Percentiles rank a stretch among this genome's conserved stretches.
phyloP scores from a whole-genome alignment of 441 rosid genomes.

The Adansonia grandidieri region DNA sequence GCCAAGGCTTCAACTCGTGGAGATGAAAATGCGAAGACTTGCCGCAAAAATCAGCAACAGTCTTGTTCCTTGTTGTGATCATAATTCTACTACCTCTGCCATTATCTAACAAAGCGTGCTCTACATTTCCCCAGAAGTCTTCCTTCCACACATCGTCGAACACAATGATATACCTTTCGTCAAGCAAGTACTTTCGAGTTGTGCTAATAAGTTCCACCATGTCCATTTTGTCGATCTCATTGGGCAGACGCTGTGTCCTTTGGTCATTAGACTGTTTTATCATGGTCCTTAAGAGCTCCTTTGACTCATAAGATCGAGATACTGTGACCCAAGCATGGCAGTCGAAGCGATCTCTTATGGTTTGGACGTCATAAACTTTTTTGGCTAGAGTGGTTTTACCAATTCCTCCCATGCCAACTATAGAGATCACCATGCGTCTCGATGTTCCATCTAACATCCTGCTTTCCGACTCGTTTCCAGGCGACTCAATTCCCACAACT shows the following conservation, averaged over 20 bases:
- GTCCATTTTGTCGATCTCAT: neutral
- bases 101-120: conserved; percentile 16
- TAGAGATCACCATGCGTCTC: too few species aligned
- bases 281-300: neutral
- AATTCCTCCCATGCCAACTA: conserved; percentile 17
- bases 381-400: conserved; percentile 15
- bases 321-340: neutral
- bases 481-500: too few species aligned
- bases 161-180: conserved; percentile 20
- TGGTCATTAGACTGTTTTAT: neutral
- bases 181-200: neutral
- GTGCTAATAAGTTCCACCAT: neutral
- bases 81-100: conserved; percentile 22
- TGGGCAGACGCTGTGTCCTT: neutral
- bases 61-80: conserved; percentile 15
- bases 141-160: conserved; percentile 30
- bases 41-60: conserved; percentile 9
- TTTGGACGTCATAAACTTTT: neutral
- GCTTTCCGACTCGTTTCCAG: too few species aligned
- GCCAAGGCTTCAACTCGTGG: neutral
- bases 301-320: neutral
- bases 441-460: too few species aligned
- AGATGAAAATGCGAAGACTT: neutral
- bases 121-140: conserved; percentile 22
- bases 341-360: neutral